These are phyloP conservation scores for Kandelia obovata DNA, from an alignment of 345 rosid genomes.

Conservation along the genomic window DNA sequence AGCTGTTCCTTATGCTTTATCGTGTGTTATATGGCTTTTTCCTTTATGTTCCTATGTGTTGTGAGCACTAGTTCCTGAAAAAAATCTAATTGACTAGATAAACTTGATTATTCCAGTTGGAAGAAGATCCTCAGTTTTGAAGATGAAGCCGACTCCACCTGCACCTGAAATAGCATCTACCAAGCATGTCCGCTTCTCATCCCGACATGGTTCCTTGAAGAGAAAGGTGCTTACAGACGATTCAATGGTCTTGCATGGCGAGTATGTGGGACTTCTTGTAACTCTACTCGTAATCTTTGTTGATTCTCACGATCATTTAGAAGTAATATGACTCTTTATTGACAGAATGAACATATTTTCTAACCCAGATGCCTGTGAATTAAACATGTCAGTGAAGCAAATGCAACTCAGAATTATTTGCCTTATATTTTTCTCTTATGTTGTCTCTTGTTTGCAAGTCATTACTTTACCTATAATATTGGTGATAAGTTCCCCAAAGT, in stretches of 20 bases:
- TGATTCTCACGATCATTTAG: no score
- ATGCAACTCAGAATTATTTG: no score
- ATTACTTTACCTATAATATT: background rate
- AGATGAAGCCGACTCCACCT: conserved; percentile 74
- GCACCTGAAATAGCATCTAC: conserved; percentile 52
- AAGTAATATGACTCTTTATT: no score
- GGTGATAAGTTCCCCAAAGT: background rate
- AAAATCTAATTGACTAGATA: background rate
- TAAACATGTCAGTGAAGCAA: no score
- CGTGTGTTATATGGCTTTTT: no score
- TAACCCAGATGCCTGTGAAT: no score
- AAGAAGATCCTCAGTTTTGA: conserved; percentile 67
- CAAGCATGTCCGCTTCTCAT: conserved; percentile 60
- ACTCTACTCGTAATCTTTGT: background rate
- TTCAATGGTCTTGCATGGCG: conserved; percentile 92
- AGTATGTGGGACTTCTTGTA: conserved; percentile 53
- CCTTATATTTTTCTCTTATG: no score
- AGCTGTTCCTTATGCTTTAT: background rate
- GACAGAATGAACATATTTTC: no score
- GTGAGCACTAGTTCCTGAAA: background rate
- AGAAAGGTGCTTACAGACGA: conserved; percentile 96
- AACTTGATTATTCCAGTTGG: conserved; percentile 50
- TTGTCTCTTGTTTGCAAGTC: background rate
- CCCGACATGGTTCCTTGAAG: conserved; percentile 57
- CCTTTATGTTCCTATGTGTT: background rate